Percentiles rank a stretch among this genome's conserved stretches.
These are phyloP conservation scores for Linderniella brevidens DNA, from an alignment of 257 asterid species.

Conservation along the genomic window DNA sequence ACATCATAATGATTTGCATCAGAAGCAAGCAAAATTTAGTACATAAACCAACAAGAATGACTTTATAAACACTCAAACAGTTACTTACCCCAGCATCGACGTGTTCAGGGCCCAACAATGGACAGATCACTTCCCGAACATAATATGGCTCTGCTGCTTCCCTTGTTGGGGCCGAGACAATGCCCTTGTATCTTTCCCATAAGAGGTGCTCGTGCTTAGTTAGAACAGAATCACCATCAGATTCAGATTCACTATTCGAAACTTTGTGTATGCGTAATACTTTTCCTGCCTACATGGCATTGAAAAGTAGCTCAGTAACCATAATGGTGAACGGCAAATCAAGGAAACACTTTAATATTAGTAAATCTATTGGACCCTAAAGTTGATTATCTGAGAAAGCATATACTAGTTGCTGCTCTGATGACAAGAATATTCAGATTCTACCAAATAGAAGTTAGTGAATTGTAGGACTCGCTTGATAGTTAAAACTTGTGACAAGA, in stretches of 20 bases:
- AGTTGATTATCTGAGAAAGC: no score
- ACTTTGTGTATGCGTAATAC: slow-evolving; percentile 64
- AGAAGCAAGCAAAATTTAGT: no score
- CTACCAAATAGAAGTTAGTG: no score
- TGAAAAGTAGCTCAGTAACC: slow-evolving; percentile 7
- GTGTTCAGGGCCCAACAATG: slow-evolving; percentile 65
- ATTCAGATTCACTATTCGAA: slow-evolving; percentile 30
- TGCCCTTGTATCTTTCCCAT: slow-evolving; percentile 49
- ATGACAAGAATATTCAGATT: no score
- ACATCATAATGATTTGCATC: no score
- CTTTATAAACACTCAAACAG: background rate
- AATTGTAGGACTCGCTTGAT: no score
- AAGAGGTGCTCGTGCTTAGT: slow-evolving; percentile 38
- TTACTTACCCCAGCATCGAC: slow-evolving; percentile 83
- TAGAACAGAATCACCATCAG: slow-evolving; percentile 39
- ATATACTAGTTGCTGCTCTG: no score
- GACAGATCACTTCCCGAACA: slow-evolving; percentile 63
- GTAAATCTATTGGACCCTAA: no score
- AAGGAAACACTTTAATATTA: background rate
- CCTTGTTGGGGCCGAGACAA: slow-evolving; percentile 58
- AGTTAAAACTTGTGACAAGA: no score
- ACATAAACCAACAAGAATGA: no score
- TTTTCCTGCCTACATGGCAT: slow-evolving; percentile 51
- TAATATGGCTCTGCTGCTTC: slow-evolving; percentile 55
- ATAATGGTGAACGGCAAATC: background rate